Conservation (phyloP, 2,329 filamentous ascomycete genomes). For the Aureobasidium vineae region DNA sequence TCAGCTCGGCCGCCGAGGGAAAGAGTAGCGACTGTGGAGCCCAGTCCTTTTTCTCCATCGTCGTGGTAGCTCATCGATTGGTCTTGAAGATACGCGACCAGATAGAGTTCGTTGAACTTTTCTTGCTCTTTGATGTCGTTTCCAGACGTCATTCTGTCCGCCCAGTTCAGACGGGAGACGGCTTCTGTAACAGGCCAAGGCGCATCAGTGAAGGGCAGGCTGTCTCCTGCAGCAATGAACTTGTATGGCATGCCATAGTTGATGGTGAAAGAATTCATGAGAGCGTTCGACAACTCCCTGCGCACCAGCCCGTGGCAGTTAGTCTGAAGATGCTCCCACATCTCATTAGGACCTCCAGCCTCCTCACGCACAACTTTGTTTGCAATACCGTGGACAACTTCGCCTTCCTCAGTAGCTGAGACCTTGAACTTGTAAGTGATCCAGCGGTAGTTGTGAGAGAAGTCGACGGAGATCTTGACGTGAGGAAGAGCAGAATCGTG, state of each 20-base stretch:
- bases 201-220: slow-evolving; percentile 51
- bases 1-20: slow-evolving; percentile 58
- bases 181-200: slow-evolving; percentile 50
- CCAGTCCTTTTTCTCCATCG: slow-evolving; percentile 63
- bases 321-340: slow-evolving; percentile 54
- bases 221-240: slow-evolving; percentile 58
- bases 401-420: slow-evolving; percentile 44
- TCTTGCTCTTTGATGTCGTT: slow-evolving; percentile 32
- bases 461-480: slow-evolving; percentile 37
- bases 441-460: slow-evolving; percentile 44
- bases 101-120: slow-evolving; percentile 63
- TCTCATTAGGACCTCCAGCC: slow-evolving; percentile 58
- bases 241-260: slow-evolving; percentile 62
- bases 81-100: slow-evolving; percentile 61
- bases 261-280: slow-evolving; percentile 40
- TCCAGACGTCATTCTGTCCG: slow-evolving; percentile 46
- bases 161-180: slow-evolving; percentile 57
- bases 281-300: slow-evolving; percentile 30
- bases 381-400: slow-evolving; percentile 58
- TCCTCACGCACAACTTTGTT: slow-evolving; percentile 53
- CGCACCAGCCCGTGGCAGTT: slow-evolving; percentile 42
- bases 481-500: slow-evolving; percentile 36
- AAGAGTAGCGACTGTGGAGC: slow-evolving; percentile 61
- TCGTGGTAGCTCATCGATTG: slow-evolving; percentile 65
- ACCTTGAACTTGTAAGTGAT: slow-evolving; percentile 46